Percentiles rank a stretch among this genome's conserved stretches.
Evolutionary conservation across 345 rosid species (phyloP).

Genomic region (Brassica cretica): DNA sequence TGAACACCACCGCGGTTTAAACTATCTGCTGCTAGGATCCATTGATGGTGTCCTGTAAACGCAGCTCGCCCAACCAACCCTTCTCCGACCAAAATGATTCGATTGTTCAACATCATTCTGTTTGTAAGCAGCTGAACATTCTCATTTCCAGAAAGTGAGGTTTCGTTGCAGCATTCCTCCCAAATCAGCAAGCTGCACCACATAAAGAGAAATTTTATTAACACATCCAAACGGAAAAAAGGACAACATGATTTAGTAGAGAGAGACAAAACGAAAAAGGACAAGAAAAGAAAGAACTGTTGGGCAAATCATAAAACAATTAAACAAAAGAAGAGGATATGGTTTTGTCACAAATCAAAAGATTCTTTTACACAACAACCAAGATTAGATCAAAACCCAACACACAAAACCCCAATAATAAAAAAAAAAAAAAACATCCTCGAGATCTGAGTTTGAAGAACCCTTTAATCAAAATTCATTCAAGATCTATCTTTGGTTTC

Average conservation of each 20-base stretch:
- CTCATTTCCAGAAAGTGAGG: slow-evolving; percentile 42
- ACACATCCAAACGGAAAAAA: slow-evolving; percentile 6
- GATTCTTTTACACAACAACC: slow-evolving; percentile 66
- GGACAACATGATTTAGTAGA: slow-evolving; percentile 5
- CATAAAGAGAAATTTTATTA: not conserved
- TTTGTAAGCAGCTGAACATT: slow-evolving; percentile 55
- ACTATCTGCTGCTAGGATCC: slow-evolving; percentile 73
- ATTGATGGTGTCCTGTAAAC: slow-evolving; percentile 79
- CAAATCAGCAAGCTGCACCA: slow-evolving; percentile 75
- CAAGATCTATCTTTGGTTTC: not conserved
- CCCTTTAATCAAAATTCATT: not conserved
- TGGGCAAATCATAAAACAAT: slow-evolving; percentile 40
- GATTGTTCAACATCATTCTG: slow-evolving; percentile 78
- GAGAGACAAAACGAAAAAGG: slow-evolving; percentile 28
- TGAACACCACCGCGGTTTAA: slow-evolving; percentile 54
- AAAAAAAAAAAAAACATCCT: slow-evolving; percentile 35
- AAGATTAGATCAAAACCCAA: slow-evolving; percentile 58
- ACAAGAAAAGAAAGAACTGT: slow-evolving; percentile 29
- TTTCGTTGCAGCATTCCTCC: slow-evolving; percentile 78
- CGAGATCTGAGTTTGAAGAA: slow-evolving; percentile 36
- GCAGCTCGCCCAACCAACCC: slow-evolving; percentile 93
- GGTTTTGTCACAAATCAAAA: slow-evolving; percentile 42
- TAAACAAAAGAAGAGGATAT: slow-evolving; percentile 35
- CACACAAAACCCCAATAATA: slow-evolving; percentile 50
- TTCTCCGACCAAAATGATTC: slow-evolving; percentile 74